These are phyloP conservation scores for Erythrophleum ivorense DNA, from an alignment of 331 rosid species.

Conservation along the genomic window DNA sequence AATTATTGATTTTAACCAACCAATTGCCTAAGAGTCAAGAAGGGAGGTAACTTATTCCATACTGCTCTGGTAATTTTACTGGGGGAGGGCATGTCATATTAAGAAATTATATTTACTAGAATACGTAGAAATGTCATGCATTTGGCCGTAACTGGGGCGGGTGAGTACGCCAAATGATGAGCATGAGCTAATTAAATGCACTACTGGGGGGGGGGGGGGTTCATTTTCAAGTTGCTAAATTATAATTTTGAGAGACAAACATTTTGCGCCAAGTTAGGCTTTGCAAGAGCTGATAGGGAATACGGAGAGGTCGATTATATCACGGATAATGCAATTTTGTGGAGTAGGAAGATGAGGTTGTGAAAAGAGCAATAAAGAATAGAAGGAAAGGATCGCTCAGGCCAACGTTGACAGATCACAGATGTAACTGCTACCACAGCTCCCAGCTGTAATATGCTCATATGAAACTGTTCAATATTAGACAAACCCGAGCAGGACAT, in stretches of 20 bases:
- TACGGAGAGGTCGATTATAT: conserved; percentile 3
- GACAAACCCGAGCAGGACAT: conserved; percentile 10
- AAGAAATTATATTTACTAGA: no score
- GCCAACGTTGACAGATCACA: conserved; percentile 35
- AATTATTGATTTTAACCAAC: no score
- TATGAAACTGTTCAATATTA: neutral
- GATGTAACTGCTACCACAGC: neutral
- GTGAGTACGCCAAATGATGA: neutral
- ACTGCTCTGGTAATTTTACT: neutral
- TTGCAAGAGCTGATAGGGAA: conserved; percentile 30
- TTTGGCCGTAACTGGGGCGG: neutral
- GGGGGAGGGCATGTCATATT: neutral
- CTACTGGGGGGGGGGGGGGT: no score
- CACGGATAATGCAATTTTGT: conserved; percentile 7
- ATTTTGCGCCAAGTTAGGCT: conserved; percentile 35
- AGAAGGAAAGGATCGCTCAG: neutral
- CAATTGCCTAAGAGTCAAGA: neutral
- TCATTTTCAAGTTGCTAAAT: no score
- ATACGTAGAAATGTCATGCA: neutral
- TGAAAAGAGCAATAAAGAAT: neutral
- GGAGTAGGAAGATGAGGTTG: conserved; percentile 15
- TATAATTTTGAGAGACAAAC: neutral
- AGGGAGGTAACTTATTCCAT: neutral
- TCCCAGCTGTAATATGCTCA: conserved; percentile 42
- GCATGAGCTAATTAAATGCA: no score